Conservation (phyloP, 2,329 filamentous ascomycete species). For the Pyrenophora graminea region DNA sequence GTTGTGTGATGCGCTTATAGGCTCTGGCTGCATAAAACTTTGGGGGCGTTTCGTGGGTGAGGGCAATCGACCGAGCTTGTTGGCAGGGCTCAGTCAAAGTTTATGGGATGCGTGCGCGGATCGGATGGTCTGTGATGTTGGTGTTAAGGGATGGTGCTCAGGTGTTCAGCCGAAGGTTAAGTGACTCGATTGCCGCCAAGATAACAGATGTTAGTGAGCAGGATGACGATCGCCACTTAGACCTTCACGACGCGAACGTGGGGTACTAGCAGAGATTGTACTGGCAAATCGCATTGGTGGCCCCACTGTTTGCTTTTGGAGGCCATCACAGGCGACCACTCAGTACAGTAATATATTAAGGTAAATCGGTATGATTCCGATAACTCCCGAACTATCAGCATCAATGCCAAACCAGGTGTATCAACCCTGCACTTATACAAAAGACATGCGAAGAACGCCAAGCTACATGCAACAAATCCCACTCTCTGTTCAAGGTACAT, state of each 20-base stretch:
- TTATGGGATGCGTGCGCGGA: constrained; percentile 24
- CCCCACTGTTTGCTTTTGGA: constrained; percentile 4
- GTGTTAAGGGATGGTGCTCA: constrained; percentile 2
- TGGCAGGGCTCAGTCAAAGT: constrained; percentile 43
- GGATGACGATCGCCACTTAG: constrained; percentile 22
- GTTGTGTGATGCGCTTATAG: constrained; percentile 55
- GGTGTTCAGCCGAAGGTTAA: constrained; percentile 12
- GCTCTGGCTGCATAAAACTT: constrained; percentile 70
- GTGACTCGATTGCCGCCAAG: constrained; percentile 21
- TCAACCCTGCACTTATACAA: neutral
- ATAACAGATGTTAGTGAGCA: constrained; percentile 5
- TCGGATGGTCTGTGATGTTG: constrained; percentile 20
- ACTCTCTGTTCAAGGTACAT: constrained; percentile 66
- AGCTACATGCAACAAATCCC: neutral
- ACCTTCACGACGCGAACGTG: constrained; percentile 14
- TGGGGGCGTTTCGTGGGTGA: constrained; percentile 37
- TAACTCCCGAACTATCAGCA: constrained; percentile 1
- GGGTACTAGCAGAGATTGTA: constrained; percentile 7
- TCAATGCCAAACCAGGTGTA: no score
- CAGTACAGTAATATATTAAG: neutral
- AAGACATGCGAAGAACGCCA: neutral
- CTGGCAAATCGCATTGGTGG: constrained; percentile 1
- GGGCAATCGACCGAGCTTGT: constrained; percentile 60
- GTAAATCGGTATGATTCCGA: constrained; percentile 2
- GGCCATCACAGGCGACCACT: constrained; percentile 2